Evolutionary conservation across 768 basidiomycete genomes (phyloP), one percentile per base, ranked within the genome.

Genomic region (Kwoniella sp.): DNA sequence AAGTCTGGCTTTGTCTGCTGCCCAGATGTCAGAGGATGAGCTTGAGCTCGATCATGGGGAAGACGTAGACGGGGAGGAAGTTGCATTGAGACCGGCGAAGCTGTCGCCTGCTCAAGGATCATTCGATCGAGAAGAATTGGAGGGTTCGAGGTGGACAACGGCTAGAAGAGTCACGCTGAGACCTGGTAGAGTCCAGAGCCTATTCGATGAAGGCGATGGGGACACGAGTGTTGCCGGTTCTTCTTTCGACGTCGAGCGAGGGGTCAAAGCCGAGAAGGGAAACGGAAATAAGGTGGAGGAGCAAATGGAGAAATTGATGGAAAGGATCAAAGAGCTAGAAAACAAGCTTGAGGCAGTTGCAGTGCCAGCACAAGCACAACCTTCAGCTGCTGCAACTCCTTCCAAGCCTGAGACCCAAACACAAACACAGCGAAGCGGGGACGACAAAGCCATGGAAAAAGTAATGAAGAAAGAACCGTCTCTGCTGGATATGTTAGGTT

Each of bases 291-390:
- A 52, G 26, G 30, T 74, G 58, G 67, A 68, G 30, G 50, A 49
- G 4, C 60, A 70, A 30, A 62, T 74, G 64, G 25, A 30, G 8
- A 29, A 53, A 25, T 49, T 74, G 33, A 25, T 70, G 46, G 55
- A 51, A 13, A 22, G 70, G 15, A 62, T 71, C 37, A 67, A 68
- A 40, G 70, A 74, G 51, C 63, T 74, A 22, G 62, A 70, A 40
- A 25, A 52, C 22, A 46, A 53, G 50, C 40, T 64, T 7, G 55
- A 59, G 15, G 7, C 53, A 5, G 53, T 60, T 10, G 27, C 54
- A 9, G 25, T 17, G 15, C 40, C 40, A 9, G 26, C 26, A 22
- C 5, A 5, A 2, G 5, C 26, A 24, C 17, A 6, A 7, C 6
- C 19, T 6, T 6, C 46, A 7, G 22, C 46, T 5, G 7, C 46